A percentile compares a stretch with the other conserved stretches of the same genome.
phyloP scores from a whole-genome alignment of 164 flowering plant genomes.

The Houttuynia cordata region DNA sequence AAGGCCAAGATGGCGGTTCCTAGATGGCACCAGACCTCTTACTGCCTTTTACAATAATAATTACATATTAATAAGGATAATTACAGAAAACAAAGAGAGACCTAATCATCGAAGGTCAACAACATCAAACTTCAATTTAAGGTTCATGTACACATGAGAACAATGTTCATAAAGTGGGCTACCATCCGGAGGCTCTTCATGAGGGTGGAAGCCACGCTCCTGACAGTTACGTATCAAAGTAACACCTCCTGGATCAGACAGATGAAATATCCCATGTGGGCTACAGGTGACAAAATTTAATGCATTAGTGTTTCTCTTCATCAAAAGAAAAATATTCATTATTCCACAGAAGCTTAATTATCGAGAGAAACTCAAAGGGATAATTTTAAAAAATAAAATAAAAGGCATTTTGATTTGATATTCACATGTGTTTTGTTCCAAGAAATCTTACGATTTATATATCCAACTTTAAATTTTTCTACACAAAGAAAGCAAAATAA shows the following conservation, averaged over 20 bases:
- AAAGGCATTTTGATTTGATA: neutral
- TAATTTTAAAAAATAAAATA: neutral
- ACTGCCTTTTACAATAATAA: too few species aligned
- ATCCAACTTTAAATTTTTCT: too few species aligned
- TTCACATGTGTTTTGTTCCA: neutral
- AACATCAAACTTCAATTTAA: slow-evolving; percentile 53
- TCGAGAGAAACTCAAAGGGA: neutral
- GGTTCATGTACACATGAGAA: slow-evolving; percentile 84
- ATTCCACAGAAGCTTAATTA: neutral
- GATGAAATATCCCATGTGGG: slow-evolving; percentile 95
- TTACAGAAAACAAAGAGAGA: too few species aligned
- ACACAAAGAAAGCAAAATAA: too few species aligned
- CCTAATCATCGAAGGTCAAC: slow-evolving; percentile 51
- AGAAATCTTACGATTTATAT: too few species aligned
- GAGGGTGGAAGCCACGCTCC: slow-evolving; percentile 96
- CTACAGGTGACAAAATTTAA: slow-evolving; percentile 25
- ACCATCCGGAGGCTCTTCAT: slow-evolving; percentile 81
- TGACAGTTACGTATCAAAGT: slow-evolving; percentile 75
- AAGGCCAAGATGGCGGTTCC: too few species aligned
- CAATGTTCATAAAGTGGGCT: slow-evolving; percentile 85
- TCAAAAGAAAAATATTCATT: too few species aligned
- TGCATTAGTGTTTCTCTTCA: too few species aligned
- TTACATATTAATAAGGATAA: too few species aligned
- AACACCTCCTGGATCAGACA: slow-evolving; percentile 88
- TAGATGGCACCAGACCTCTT: too few species aligned